These are phyloP conservation scores for Chytriomyces hyalinus DNA, from an alignment of 192 early-diverging fungal species.

Conservation along the genomic window DNA sequence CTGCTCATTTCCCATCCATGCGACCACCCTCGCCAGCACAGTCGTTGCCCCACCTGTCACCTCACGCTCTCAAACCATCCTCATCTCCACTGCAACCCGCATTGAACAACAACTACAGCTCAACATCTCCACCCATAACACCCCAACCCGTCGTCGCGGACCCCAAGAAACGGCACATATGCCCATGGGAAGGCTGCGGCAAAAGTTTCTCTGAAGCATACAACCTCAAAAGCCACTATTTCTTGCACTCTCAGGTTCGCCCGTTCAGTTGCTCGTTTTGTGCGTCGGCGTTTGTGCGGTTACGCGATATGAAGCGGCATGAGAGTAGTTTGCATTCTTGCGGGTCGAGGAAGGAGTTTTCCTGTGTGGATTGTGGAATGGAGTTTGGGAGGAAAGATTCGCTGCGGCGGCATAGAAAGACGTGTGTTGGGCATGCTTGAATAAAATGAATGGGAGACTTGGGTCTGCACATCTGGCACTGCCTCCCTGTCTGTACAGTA, in stretches of 20 bases:
- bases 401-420: neutral
- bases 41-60: neutral
- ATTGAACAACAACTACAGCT: neutral
- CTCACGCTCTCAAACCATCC: neutral
- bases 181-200: constrained; percentile 3
- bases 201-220: neutral
- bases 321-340: neutral
- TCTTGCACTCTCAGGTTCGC: neutral
- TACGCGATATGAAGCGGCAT: neutral
- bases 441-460: too few species aligned
- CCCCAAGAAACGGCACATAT: neutral
- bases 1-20: too few species aligned
- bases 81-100: neutral
- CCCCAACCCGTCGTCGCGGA: neutral
- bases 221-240: neutral
- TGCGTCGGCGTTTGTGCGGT: neutral
- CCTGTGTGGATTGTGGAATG: neutral
- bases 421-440: neutral
- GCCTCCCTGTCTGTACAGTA: too few species aligned
- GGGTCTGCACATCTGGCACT: too few species aligned
- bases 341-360: neutral
- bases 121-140: neutral
- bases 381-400: constrained; percentile 5
- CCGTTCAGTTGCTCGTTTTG: neutral
- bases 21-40: neutral